Conservation (phyloP, 306 rosid species). For the Heteromeles arbutifolia region DNA sequence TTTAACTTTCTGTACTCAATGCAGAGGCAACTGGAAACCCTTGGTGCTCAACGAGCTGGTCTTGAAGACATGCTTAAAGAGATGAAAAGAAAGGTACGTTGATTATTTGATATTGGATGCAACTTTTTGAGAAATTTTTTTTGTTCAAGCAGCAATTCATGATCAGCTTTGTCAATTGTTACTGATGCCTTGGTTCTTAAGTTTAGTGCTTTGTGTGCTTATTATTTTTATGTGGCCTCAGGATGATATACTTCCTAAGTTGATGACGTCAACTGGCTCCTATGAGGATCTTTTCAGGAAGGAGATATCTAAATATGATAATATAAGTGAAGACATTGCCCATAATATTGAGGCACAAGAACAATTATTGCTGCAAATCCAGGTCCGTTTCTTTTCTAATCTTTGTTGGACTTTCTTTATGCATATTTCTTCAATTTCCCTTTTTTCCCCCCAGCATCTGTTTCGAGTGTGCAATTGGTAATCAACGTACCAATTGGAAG, state of each 20-base stretch:
- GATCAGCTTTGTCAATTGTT: not conserved
- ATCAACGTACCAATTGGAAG: not conserved
- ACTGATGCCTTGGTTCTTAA: conserved; percentile 10
- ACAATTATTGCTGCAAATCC: conserved; percentile 84
- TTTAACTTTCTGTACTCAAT: conserved; percentile 27
- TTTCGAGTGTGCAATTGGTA: not conserved
- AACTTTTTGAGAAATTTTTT: not conserved
- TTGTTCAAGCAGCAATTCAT: not conserved
- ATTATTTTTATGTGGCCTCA: conserved; percentile 31
- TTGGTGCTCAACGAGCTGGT: conserved; percentile 98
- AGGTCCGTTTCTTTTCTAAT: conserved; percentile 36
- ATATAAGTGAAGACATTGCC: conserved; percentile 77
- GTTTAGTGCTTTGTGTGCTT: conserved; percentile 13
- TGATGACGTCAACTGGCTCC: conserved; percentile 98
- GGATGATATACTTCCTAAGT: conserved; percentile 98
- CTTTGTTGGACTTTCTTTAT: not conserved
- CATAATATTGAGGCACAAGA: conserved; percentile 94
- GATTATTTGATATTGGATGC: not conserved
- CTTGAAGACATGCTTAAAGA: conserved; percentile 99
- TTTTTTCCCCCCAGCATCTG: not conserved
- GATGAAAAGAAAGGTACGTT: conserved; percentile 91
- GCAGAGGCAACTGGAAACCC: conserved; percentile 96
- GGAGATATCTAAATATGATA: conserved; percentile 89
- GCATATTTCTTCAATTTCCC: not conserved
- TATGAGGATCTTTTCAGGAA: conserved; percentile 94